Conservation (phyloP, 2,329 filamentous ascomycete genomes). For the Rhynchosporium agropyri region DNA sequence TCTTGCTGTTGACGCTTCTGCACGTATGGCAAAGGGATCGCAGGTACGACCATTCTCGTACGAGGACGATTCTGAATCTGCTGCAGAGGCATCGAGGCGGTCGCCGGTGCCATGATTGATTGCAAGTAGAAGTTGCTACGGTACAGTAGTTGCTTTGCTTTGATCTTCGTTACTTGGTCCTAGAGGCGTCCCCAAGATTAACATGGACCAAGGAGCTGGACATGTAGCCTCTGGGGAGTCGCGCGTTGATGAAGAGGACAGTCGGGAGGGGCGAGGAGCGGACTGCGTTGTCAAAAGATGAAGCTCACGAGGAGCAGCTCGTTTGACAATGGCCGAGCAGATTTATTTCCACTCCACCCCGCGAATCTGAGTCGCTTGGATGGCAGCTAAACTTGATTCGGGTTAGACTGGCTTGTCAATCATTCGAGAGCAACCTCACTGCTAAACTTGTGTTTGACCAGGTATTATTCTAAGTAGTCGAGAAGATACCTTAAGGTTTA, state of each 20-base stretch:
- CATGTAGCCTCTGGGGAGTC: constrained; percentile 43
- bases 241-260: constrained; percentile 5
- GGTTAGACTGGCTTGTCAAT: background rate
- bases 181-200: constrained; percentile 45
- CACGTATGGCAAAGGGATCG: constrained; percentile 42
- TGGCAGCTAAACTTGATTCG: constrained; percentile 6
- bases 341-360: constrained; percentile 14
- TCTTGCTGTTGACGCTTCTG: constrained; percentile 40
- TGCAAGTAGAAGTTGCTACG: constrained; percentile 13
- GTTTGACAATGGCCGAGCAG: constrained; percentile 6
- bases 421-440: background rate
- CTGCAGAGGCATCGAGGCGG: constrained; percentile 39
- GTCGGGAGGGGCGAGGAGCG: constrained; percentile 2
- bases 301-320: constrained; percentile 9
- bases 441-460: background rate
- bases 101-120: constrained; percentile 36
- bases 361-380: constrained; percentile 12
- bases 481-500: too few species aligned
- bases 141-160: constrained; percentile 2
- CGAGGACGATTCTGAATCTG: constrained; percentile 40
- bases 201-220: constrained; percentile 41
- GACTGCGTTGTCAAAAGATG: constrained; percentile 9
- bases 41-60: constrained; percentile 39
- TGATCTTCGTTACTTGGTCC: constrained; percentile 22
- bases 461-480: background rate